Evolutionary conservation across 345 rosid species (phyloP), one percentile per base, ranked within the genome.

Genomic region (Litchi chinensis): DNA sequence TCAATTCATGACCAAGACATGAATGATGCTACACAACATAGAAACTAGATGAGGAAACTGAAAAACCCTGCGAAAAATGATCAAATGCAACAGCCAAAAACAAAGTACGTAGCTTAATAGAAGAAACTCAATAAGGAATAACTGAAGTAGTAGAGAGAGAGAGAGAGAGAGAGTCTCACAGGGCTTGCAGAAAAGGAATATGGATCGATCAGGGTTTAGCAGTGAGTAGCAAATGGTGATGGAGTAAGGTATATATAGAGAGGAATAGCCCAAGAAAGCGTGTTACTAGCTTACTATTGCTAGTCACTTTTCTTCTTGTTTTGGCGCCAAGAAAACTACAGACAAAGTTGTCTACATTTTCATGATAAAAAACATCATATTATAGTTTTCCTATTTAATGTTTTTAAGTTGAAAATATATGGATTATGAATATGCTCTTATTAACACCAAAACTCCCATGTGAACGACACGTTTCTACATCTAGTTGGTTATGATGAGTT

Each of bases 261-360:
- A 18, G 46, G 16, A 18, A 41, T 1, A 68, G 71, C 32, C 1
- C 1, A 32, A 65, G 43, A 4, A 68, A 22, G 19, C 10, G 44
- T 41, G 44, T 41, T 41, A 1, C 37, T 2, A 32, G 37, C 37
- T 32, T 2, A 32, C 37, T 3, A 2, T 32, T 32, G 37, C 37
- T 32, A 32, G 73, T 73, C 82, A 78, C 79, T 69, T 76, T 4
- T 54, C 71, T 26, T 80, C 37, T 50, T 13, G 2, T 13, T 50
- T 50, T 11, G 19, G 56, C 56, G 19, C 6, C 56, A 50, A 1
- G 56, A 12, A 50, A 15, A 5, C 12, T 50, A 50, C 56, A 4
- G 3, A 16, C 5, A 50, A 50, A 15, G 18, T 13, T 3, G 16
- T 50, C 13, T 0, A 50, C 9, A 41, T 50, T 50, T 50, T 50